These are phyloP conservation scores for Komagataella mondaviorum DNA, from an alignment of 805 yeast species.

Conservation along the genomic window DNA sequence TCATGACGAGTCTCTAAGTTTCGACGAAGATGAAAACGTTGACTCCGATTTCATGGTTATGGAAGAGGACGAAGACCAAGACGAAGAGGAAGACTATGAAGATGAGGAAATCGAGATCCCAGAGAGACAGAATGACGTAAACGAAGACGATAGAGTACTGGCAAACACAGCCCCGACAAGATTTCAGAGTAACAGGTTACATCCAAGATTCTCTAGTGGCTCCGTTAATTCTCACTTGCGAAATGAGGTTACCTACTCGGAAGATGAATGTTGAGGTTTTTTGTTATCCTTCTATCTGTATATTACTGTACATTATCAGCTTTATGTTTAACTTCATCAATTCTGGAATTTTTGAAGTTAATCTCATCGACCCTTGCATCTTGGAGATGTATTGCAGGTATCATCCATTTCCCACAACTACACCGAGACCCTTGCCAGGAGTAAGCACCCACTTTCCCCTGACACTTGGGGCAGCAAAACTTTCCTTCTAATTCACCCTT, in stretches of 20 bases:
- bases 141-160: constrained; percentile 3
- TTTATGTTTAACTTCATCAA: constrained; percentile 1
- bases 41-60: constrained; percentile 36
- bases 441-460: constrained; percentile 78
- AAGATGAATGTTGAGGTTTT: background rate
- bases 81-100: background rate
- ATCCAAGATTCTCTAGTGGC: constrained; percentile 31
- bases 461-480: constrained; percentile 74
- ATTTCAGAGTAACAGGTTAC: constrained; percentile 10
- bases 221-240: background rate
- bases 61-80: constrained; percentile 18
- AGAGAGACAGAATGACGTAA: constrained; percentile 4
- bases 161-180: constrained; percentile 1
- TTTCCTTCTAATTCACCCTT: constrained; percentile 78
- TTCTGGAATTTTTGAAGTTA: constrained; percentile 6
- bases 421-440: constrained; percentile 93
- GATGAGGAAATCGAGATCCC: background rate
- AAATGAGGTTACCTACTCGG: background rate
- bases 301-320: background rate
- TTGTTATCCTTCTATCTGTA: background rate
- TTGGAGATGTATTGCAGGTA: constrained; percentile 79
- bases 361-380: constrained; percentile 70
- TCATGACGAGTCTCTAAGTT: background rate
- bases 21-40: constrained; percentile 2
- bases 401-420: constrained; percentile 91